These are phyloP conservation scores for Pezicula carpinea DNA, from an alignment of 2,329 filamentous ascomycete genomes.

Conservation along the genomic window DNA sequence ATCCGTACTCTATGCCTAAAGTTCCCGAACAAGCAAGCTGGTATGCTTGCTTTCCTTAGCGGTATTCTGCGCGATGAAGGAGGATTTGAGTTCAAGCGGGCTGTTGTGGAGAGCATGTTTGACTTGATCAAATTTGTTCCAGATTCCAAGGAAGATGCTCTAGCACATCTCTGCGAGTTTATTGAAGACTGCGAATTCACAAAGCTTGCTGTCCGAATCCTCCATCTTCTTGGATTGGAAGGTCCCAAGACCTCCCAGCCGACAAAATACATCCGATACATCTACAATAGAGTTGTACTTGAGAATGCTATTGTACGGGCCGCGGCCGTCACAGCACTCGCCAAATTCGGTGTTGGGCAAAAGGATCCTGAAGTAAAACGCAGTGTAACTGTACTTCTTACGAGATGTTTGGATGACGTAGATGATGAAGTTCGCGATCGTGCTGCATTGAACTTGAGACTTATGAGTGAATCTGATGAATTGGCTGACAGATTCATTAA, in stretches of 20 bases:
- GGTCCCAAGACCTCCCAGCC: conserved; percentile 93
- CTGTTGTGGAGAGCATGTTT: conserved; percentile 98
- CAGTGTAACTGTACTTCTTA: conserved; percentile 88
- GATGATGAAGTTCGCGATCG: conserved; percentile 97
- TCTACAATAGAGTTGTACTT: conserved; percentile 96
- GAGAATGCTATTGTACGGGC: conserved; percentile 96
- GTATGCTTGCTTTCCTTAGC: conserved; percentile 95
- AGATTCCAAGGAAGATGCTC: conserved; percentile 73
- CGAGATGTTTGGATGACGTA: conserved; percentile 89
- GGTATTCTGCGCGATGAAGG: conserved; percentile 96
- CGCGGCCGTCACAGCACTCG: conserved; percentile 88
- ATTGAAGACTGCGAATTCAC: conserved; percentile 99
- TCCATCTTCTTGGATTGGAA: conserved; percentile 90
- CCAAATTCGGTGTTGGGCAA: conserved; percentile 96
- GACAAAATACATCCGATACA: conserved; percentile 98
- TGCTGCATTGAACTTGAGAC: conserved; percentile 82
- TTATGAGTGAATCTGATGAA: conserved; percentile 83
- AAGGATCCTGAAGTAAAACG: conserved; percentile 96
- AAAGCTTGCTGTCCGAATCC: conserved; percentile 89
- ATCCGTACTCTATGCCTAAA: conserved; percentile 95
- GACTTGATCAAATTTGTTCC: conserved; percentile 98
- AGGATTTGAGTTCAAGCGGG: conserved; percentile 96
- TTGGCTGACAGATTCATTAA: conserved; percentile 85
- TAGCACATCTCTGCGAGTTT: conserved; percentile 96
- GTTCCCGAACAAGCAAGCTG: conserved; percentile 96